These are phyloP conservation scores for Capsicum baccatum DNA, from an alignment of 257 asterid genomes.

Conservation along the genomic window DNA sequence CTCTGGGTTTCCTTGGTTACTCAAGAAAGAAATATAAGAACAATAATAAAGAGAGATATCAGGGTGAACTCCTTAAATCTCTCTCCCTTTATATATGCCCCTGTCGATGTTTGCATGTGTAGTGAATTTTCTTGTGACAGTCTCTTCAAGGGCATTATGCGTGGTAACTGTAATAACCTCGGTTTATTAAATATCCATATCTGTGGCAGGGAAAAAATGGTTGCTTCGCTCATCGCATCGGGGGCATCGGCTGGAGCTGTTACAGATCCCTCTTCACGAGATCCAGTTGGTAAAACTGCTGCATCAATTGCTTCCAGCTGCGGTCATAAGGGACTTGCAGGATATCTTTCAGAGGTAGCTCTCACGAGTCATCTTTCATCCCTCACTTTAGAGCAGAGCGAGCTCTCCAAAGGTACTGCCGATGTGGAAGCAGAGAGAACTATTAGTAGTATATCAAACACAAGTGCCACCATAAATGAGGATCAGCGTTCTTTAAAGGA, in stretches of 20 bases:
- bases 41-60: neutral
- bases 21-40: neutral
- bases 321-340: slow-evolving; percentile 94
- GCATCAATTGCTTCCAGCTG: slow-evolving; percentile 74
- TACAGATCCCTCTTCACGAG: slow-evolving; percentile 82
- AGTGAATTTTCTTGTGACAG: neutral
- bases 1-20: neutral
- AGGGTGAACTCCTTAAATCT: slow-evolving; percentile 7
- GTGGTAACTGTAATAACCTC: neutral
- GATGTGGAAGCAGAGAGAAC: slow-evolving; percentile 85
- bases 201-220: slow-evolving; percentile 87
- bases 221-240: slow-evolving; percentile 90
- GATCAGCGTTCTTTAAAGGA: slow-evolving; percentile 73
- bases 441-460: slow-evolving; percentile 51
- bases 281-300: slow-evolving; percentile 82
- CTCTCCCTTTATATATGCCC: neutral
- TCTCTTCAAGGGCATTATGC: slow-evolving; percentile 10
- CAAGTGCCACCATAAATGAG: slow-evolving; percentile 47
- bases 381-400: slow-evolving; percentile 73
- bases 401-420: slow-evolving; percentile 78
- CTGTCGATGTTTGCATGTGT: slow-evolving; percentile 15
- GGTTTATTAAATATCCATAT: slow-evolving; percentile 16
- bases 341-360: slow-evolving; percentile 88
- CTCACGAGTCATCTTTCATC: slow-evolving; percentile 89
- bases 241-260: slow-evolving; percentile 96